phyloP scores from a whole-genome alignment of 129 eudicot species.

The Artemisia tridentata region DNA sequence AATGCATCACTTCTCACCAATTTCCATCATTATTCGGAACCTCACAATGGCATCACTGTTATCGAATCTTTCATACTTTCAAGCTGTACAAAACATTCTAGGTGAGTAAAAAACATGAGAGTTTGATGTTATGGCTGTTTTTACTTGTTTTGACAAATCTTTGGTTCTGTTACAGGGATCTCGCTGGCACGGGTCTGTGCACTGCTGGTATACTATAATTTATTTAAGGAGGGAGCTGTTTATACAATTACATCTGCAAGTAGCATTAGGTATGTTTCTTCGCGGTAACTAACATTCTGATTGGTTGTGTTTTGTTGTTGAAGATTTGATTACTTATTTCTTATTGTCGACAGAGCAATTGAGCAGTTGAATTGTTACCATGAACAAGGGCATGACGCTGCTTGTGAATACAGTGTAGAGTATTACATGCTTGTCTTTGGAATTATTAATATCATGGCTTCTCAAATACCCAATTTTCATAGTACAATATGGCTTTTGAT shows the following conservation, averaged over 20 bases:
- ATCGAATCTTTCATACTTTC: conserved; percentile 58
- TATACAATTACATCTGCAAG: conserved; percentile 70
- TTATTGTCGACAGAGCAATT: conserved; percentile 58
- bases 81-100: conserved; percentile 54
- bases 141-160: neutral
- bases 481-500: conserved; percentile 70
- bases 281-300: neutral
- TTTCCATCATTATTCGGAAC: conserved; percentile 56
- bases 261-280: conserved; percentile 53
- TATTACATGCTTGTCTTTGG: conserved; percentile 73
- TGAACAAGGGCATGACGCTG: conserved; percentile 50
- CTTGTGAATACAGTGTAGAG: conserved; percentile 44
- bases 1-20: conserved; percentile 56
- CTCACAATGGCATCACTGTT: conserved; percentile 33
- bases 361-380: conserved; percentile 78
- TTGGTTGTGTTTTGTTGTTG: neutral
- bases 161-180: conserved; percentile 44
- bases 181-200: conserved; percentile 44
- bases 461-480: conserved; percentile 74
- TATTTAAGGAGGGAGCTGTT: conserved; percentile 57
- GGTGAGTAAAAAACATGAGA: conserved; percentile 38
- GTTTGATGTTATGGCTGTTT: neutral
- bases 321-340: neutral
- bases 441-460: conserved; percentile 51
- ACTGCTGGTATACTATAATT: conserved; percentile 38